Evolutionary conservation across 345 rosid species (phyloP), one percentile per base, ranked within the genome.

Genomic region (Salix brachista): DNA sequence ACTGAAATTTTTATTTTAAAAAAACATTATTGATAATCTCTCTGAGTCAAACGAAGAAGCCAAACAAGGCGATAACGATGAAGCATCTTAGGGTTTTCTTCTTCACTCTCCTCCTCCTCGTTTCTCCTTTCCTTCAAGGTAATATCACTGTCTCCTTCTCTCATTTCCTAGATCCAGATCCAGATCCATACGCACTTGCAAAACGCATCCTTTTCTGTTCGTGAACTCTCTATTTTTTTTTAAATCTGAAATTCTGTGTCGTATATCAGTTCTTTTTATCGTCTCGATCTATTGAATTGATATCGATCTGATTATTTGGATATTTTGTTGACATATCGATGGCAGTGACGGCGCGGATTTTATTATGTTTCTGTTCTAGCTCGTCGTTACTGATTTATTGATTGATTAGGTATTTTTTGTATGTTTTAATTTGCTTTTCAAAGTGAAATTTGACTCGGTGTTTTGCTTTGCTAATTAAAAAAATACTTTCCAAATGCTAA

Each of bases 71-170:
- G 60, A 13, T 54, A 82, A 82, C 81, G 79, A 87, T 77, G 88
- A 80, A 67, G 71, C 68, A 62, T 78, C 75, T 90, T 84, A 88
- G 89, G 83, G 84, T 88, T 86, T 73, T 92, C 79, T 79, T 92
- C 89, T 80, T 89, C 65, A 88, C 91, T 73, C 71, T 94, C 71
- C 88, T 94, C 85, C 84, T 94, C 76, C 83, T 92, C 46, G 94
- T 86, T 1, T 89, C 90, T 70, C 92, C 94, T 83, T 73, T 93
- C 72, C 86, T 90, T 72, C 94, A 91, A 85, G 99, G 97, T 94
- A n/a, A 58, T 56, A 23, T 10, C 28, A 23, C 64, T 58, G 23
- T 54, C 30, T 34, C 30, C 39, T 18, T 36, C 71, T 37, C 54
- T 17, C 78, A 26, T 42, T 67, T 80, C 73, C 26, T 77, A 80